Conservation (phyloP, 306 rosid genomes). For the Dalbergia cultrata region DNA sequence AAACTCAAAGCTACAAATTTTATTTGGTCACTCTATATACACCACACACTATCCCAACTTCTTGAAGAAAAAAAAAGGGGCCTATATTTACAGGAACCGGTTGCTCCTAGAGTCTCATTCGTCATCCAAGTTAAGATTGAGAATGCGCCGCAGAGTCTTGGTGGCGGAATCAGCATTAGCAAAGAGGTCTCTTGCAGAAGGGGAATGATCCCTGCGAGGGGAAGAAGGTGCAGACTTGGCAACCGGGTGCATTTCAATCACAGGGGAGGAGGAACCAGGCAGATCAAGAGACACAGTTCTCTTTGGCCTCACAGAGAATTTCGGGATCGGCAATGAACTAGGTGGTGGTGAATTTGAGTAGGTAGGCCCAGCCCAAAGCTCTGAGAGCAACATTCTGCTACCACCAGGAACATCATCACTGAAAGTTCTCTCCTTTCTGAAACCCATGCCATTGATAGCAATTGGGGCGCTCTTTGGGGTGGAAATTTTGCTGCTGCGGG, state of each 20-base stretch:
- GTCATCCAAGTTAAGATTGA: constrained; percentile 66
- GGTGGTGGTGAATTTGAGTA: constrained; percentile 96
- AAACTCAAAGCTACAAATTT: constrained; percentile 52
- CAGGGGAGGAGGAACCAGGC: constrained; percentile 55
- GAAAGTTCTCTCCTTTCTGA: constrained; percentile 48
- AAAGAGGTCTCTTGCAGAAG: constrained; percentile 50
- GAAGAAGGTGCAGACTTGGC: constrained; percentile 73
- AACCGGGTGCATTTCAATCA: constrained; percentile 50
- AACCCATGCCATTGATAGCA: constrained; percentile 49
- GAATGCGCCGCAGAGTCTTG: constrained; percentile 70
- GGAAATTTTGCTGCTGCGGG: constrained; percentile 1
- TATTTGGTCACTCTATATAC: constrained; percentile 66
- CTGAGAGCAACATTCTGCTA: constrained; percentile 62
- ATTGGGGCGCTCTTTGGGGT: constrained; percentile 56
- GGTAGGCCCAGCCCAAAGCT: constrained; percentile 97
- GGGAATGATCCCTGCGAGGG: constrained; percentile 55
- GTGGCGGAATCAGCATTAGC: constrained; percentile 69
- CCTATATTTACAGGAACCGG: constrained; percentile 66
- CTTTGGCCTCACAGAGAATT: constrained; percentile 67
- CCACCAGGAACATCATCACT: constrained; percentile 41
- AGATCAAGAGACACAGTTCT: constrained; percentile 80
- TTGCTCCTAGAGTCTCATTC: constrained; percentile 55
- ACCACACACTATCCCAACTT: constrained; percentile 49
- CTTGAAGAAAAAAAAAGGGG: constrained; percentile 13
- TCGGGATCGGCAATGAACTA: constrained; percentile 87